Evolutionary conservation across 176 grass and related monocot species (phyloP), one percentile per base, ranked within the genome.

Genomic region (Raddia guianensis): DNA sequence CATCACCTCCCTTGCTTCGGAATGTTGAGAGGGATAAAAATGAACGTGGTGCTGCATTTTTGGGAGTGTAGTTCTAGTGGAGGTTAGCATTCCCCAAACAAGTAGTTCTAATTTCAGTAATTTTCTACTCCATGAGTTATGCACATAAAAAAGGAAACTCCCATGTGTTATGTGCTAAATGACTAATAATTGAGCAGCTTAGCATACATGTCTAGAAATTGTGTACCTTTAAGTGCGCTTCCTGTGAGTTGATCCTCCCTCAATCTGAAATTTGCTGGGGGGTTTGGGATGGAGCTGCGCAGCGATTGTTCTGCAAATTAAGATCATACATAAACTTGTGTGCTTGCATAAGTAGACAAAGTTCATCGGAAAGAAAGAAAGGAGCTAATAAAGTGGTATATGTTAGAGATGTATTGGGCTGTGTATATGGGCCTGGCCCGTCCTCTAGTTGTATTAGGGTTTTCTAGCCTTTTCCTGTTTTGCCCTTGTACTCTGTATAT

Each of bases 21-120:
- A 99, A 96, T 43, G 92, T 84, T 45, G 97, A 76, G 70, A 95
- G 80, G 72, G 93, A 96, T 77, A 99, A 99, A 82, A 99, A 99
- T 57, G 97, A 99, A 16, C 93, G 93, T 20, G 96, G 88, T 16
- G 84, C 96, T 95, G 93, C 87, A 90, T 76, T 90, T 79, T 77
- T 27, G 61, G 72, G 16, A 78, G 70, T 37, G 90, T 76, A 51
- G 37, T 78, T 60, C 82, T 66, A 85, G 67, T 43, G 5, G 51
- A 68, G 69, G 20, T 68, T 73, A 43, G 14, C 10, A 63, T 43
- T 77, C 14, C 12, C 12, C 57, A 18, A 63, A 82, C 73, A 72
- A 83, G 40, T n/a, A 63, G 76, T 47, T 53, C 59, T 12, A 63
- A 51, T 69, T 78, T 74, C 27, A 27, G 49, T 73, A 49, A 47